Evolutionary conservation across 2,329 filamentous ascomycete species (phyloP), one percentile per base, ranked within the genome.

Genomic region (Calonectria fujianensis): DNA sequence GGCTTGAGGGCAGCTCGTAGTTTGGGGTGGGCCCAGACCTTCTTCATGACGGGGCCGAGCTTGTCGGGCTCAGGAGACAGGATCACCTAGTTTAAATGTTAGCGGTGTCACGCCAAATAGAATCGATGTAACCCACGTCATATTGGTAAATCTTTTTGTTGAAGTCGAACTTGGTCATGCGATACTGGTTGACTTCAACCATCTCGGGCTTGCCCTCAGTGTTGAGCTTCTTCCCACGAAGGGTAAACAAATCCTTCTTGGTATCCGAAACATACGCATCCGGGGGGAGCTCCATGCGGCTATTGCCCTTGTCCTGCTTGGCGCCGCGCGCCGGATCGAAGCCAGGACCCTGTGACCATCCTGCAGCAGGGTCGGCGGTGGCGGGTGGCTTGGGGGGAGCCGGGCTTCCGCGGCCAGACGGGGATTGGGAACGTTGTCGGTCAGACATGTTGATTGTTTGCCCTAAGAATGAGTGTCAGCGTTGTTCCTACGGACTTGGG

Each of bases 101-200:
- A 82, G 71, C 27, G 31, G 63, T 39, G 41, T 29, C 29, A 29
- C 24, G n/a, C 10, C 4, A 7, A 20, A 16, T n/a, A 9, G 59
- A 20, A 63, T 57, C 14, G 14, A 10, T n/a, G 7, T 35, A 66
- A 90, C 94, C 89, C 86, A 96, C 94, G 86, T 98, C 95, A 79
- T 96, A 98, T 82, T 98, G 96, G 76, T 93, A 93, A 29, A 98
- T 91, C 0, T 91, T 90, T 16, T 88, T 89, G 2, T 84, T 88
- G 0, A 92, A 92, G 70, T 86, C 82, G 50, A 93, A 91, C 13
- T 87, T 85, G 0, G 83, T 85, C 70, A 98, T 93, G 0, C 92
- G 89, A 84, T 93, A 98, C 14, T 95, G 92, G 82, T 98, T 98
- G 48, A 98, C 85, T 0, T 88, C 84, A 1, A 95, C 79, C 0